A percentile compares a stretch with the other conserved stretches of the same genome.
phyloP scores from a whole-genome alignment of 768 basidiomycete species.

The Ephemerocybe angulata region DNA sequence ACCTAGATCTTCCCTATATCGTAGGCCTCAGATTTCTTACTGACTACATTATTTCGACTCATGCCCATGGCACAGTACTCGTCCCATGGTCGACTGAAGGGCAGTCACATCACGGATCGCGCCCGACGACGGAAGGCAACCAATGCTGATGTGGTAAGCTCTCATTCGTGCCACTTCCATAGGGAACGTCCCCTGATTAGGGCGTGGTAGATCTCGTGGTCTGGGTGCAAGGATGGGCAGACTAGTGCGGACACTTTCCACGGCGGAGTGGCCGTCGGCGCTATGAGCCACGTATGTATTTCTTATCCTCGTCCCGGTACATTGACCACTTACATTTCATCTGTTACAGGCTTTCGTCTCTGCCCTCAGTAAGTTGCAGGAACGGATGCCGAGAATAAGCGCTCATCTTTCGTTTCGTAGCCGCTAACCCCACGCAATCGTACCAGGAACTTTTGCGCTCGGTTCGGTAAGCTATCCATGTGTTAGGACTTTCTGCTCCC shows the following conservation, averaged over 20 bases:
- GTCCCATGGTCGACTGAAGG: conserved; percentile 53
- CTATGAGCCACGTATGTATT: conserved; percentile 74
- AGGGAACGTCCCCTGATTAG: neutral
- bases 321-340: neutral
- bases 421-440: conserved; percentile 52
- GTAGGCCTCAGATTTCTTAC: conserved; percentile 25
- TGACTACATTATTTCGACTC: neutral
- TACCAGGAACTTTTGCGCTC: conserved; percentile 61
- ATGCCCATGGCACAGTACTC: conserved; percentile 41
- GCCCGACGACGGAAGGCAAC: conserved; percentile 45
- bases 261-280: conserved; percentile 64
- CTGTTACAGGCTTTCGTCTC: conserved; percentile 55
- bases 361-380: conserved; percentile 35
- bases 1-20: conserved; percentile 45
- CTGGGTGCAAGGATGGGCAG: conserved; percentile 67
- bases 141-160: conserved; percentile 64
- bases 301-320: no score
- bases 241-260: conserved; percentile 70
- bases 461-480: conserved; percentile 40
- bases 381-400: neutral
- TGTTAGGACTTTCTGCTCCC: neutral
- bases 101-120: conserved; percentile 34
- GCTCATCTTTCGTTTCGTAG: conserved; percentile 19
- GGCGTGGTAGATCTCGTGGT: conserved; percentile 56
- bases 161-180: neutral